Evolutionary conservation across 148 eudicot genomes (phyloP).

Genomic region (Dianthus caryophyllus): DNA sequence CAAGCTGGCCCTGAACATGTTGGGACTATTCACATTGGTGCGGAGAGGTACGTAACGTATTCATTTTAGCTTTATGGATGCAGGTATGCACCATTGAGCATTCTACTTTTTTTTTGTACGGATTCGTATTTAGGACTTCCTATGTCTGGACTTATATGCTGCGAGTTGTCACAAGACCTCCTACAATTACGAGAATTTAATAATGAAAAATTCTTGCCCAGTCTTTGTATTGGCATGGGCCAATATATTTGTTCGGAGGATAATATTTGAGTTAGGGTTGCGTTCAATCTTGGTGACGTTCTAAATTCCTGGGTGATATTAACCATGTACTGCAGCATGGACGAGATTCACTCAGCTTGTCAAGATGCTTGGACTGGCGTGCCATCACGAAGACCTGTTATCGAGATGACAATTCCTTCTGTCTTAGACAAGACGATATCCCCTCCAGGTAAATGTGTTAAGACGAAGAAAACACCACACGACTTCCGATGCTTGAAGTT

Average conservation of each 20-base stretch:
- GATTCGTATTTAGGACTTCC: too few species aligned
- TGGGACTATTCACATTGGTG: slow-evolving; percentile 95
- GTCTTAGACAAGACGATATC: slow-evolving; percentile 76
- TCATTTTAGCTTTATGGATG: slow-evolving; percentile 11
- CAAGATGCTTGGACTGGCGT: slow-evolving; percentile 64
- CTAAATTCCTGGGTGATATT: slow-evolving; percentile 3
- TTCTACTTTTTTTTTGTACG: too few species aligned
- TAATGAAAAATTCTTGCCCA: too few species aligned
- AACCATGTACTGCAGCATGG: slow-evolving; percentile 50
- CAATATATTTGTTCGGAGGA: too few species aligned
- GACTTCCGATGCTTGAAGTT: background rate
- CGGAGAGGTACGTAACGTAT: slow-evolving; percentile 70
- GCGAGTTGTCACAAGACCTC: too few species aligned
- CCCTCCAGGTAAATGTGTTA: slow-evolving; percentile 50
- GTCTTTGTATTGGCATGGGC: too few species aligned
- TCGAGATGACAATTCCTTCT: slow-evolving; percentile 97
- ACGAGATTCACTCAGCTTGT: slow-evolving; percentile 73
- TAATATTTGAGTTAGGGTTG: background rate
- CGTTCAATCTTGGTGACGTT: background rate
- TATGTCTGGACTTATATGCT: too few species aligned
- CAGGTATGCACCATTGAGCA: background rate
- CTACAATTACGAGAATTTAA: too few species aligned
- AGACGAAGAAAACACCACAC: background rate
- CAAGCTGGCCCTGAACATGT: slow-evolving; percentile 84
- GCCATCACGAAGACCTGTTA: slow-evolving; percentile 81